These are phyloP conservation scores for Cladochytrium tenue DNA, from an alignment of 371 early-diverging fungal genomes.

Conservation along the genomic window DNA sequence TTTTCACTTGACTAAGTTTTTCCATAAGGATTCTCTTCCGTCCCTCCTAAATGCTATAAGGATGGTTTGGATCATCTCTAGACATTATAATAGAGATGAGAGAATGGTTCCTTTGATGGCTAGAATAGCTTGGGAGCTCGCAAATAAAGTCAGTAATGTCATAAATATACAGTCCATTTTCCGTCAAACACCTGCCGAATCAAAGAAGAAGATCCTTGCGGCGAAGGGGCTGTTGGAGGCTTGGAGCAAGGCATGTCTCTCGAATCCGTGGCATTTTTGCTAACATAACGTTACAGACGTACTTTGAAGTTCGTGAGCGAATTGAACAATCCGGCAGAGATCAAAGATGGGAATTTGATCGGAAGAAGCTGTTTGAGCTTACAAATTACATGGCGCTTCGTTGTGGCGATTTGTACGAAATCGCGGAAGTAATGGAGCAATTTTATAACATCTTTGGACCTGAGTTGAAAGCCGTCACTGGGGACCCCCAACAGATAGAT, in stretches of 20 bases:
- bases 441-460: constrained; percentile 65
- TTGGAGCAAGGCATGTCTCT: constrained; percentile 50
- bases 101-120: constrained; percentile 65
- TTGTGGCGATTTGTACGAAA: constrained; percentile 55
- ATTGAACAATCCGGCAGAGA: constrained; percentile 63
- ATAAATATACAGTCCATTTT: constrained; percentile 54
- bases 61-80: constrained; percentile 67
- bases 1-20: neutral
- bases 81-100: constrained; percentile 65
- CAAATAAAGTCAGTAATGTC: constrained; percentile 52
- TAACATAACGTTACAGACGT: constrained; percentile 29
- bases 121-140: constrained; percentile 60
- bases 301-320: constrained; percentile 60
- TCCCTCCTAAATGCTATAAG: constrained; percentile 58
- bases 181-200: constrained; percentile 43
- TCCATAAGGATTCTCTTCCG: constrained; percentile 50
- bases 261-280: too few species aligned
- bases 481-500: constrained; percentile 62
- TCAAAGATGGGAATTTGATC: constrained; percentile 67
- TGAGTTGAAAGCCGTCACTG: constrained; percentile 64
- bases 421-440: constrained; percentile 63
- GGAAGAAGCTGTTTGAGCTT: constrained; percentile 60
- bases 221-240: constrained; percentile 52
- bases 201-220: constrained; percentile 53
- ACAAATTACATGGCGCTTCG: constrained; percentile 62